Evolutionary conservation across 2,329 filamentous ascomycete genomes (phyloP).

Genomic region (Fusarium nanum): DNA sequence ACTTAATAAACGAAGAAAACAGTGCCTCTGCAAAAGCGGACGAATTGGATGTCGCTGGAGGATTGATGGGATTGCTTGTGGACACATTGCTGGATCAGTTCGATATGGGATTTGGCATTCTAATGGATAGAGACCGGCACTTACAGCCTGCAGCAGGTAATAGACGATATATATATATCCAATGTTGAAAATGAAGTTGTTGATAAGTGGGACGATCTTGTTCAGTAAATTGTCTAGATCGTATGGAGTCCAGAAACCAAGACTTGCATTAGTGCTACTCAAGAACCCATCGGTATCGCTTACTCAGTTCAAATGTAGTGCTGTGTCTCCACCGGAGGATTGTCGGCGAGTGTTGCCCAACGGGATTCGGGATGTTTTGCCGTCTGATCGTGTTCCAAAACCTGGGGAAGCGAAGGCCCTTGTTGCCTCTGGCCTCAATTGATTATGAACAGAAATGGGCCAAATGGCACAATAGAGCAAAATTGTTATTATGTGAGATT

Average conservation of each 20-base stretch:
- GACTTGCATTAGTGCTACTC: conserved; percentile 16
- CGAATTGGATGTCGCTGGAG: conserved; percentile 28
- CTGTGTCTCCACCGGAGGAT: conserved; percentile 11
- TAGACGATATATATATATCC: conserved; percentile 21
- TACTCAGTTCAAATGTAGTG: background rate
- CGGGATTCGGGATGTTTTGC: conserved; percentile 25
- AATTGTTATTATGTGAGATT: background rate
- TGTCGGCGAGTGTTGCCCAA: conserved; percentile 10
- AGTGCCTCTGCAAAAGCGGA: conserved; percentile 21
- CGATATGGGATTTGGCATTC: background rate
- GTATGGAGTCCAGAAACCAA: conserved; percentile 1
- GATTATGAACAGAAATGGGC: background rate
- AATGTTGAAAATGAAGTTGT: background rate
- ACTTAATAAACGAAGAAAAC: conserved; percentile 36
- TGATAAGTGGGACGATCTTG: background rate
- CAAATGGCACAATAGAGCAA: background rate
- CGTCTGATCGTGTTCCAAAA: background rate
- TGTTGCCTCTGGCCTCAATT: background rate
- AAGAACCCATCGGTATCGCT: conserved; percentile 12
- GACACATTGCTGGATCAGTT: conserved; percentile 8
- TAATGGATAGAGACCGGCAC: conserved; percentile 3
- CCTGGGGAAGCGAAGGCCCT: background rate
- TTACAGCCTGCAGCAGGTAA: conserved; percentile 3
- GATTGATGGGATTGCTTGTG: conserved; percentile 4
- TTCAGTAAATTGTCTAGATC: background rate